A percentile compares a stretch with the other conserved stretches of the same genome.
Evolutionary conservation across 305 asterid species (phyloP).

Genomic region (Fraxinus greggii): DNA sequence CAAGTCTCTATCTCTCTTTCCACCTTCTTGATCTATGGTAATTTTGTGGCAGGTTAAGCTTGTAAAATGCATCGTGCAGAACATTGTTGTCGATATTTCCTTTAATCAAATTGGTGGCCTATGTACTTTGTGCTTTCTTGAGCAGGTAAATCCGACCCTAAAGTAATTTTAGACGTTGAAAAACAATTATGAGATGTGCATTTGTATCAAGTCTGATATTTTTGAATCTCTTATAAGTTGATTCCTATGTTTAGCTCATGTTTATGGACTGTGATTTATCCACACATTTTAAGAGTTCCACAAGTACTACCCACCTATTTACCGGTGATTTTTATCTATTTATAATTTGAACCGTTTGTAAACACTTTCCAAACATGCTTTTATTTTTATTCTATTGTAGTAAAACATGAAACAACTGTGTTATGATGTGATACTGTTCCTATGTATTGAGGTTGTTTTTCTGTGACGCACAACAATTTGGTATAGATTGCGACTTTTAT

Average conservation of each 20-base stretch:
- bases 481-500: not conserved
- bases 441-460: not conserved
- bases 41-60: conserved; percentile 69
- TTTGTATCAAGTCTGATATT: conserved; percentile 8
- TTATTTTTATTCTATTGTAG: not conserved
- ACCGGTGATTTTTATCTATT: too few relatives aligned
- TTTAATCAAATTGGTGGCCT: conserved; percentile 94
- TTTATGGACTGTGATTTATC: not conserved
- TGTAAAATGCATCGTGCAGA: conserved; percentile 82
- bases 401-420: not conserved
- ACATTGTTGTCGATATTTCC: conserved; percentile 83
- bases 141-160: conserved; percentile 51
- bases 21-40: conserved; percentile 2
- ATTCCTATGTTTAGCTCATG: not conserved
- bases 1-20: not conserved
- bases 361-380: not conserved
- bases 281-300: not conserved
- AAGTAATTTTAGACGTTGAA: not conserved
- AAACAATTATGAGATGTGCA: not conserved
- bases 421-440: not conserved
- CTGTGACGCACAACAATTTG: not conserved
- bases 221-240: conserved; percentile 1
- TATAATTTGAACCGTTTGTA: not conserved
- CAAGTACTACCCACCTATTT: not conserved
- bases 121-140: conserved; percentile 86